A percentile compares a stretch with the other conserved stretches of the same genome.
These are phyloP conservation scores for Hypoxylon sp. DNA, from an alignment of 2,329 filamentous ascomycete genomes.

Conservation along the genomic window DNA sequence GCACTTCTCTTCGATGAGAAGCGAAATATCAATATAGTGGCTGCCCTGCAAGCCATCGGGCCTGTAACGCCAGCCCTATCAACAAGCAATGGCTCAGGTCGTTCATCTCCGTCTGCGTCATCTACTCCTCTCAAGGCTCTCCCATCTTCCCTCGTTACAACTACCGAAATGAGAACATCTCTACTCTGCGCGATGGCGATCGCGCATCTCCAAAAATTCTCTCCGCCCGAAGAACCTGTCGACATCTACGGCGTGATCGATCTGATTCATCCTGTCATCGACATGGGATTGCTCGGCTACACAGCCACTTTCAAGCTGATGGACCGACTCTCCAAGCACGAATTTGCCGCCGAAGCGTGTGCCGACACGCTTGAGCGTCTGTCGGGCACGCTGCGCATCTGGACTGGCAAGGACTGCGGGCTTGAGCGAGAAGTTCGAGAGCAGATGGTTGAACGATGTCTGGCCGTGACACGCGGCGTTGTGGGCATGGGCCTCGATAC, in stretches of 20 bases:
- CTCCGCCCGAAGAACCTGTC: slow-evolving; percentile 53
- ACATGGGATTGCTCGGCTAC: slow-evolving; percentile 66
- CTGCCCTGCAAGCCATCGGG: slow-evolving; percentile 61
- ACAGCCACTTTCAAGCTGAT: slow-evolving; percentile 67
- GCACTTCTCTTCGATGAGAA: slow-evolving; percentile 64
- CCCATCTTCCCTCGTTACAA: slow-evolving; percentile 52
- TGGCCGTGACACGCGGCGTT: slow-evolving; percentile 62
- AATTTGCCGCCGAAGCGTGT: slow-evolving; percentile 57
- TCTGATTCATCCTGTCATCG: slow-evolving; percentile 51
- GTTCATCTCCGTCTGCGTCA: slow-evolving; percentile 18
- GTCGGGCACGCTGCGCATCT: slow-evolving; percentile 65
- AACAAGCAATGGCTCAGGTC: slow-evolving; percentile 35
- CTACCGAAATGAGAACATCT: slow-evolving; percentile 63
- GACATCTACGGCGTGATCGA: slow-evolving; percentile 59
- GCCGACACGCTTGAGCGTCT: slow-evolving; percentile 61
- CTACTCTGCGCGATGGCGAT: slow-evolving; percentile 68
- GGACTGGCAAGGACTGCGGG: slow-evolving; percentile 63
- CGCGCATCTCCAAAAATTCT: slow-evolving; percentile 60
- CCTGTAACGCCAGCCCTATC: slow-evolving; percentile 50
- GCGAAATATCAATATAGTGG: slow-evolving; percentile 63
- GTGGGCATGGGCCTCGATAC: slow-evolving; percentile 67
- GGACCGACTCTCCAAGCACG: slow-evolving; percentile 58
- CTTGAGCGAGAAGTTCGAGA: slow-evolving; percentile 61
- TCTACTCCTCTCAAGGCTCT: slow-evolving; percentile 57
- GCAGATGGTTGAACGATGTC: slow-evolving; percentile 63